Percentiles rank a stretch among this genome's conserved stretches.
These are phyloP conservation scores for Eugenia klotzschiana DNA, from an alignment of 441 rosid species.

Conservation along the genomic window DNA sequence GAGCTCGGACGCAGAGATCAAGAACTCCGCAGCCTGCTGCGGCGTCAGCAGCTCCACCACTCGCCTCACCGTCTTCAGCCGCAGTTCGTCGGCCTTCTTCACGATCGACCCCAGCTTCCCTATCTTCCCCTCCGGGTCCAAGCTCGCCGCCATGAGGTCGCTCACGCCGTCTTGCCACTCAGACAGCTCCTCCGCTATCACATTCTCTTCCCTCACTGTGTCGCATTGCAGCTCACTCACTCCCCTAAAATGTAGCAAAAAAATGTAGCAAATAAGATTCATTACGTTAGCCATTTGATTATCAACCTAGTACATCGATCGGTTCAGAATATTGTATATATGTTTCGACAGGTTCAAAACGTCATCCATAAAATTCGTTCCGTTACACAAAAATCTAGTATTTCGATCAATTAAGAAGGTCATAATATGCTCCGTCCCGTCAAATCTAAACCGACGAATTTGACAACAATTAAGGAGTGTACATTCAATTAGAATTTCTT, in stretches of 20 bases:
- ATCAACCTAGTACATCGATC: neutral
- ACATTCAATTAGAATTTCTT: neutral
- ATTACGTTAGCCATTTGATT: neutral
- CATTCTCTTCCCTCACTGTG: constrained; percentile 76
- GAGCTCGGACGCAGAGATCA: constrained; percentile 59
- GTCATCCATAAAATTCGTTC: neutral
- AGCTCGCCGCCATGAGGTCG: constrained; percentile 21
- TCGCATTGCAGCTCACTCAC: constrained; percentile 85
- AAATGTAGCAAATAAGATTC: too few relatives aligned
- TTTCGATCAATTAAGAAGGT: neutral
- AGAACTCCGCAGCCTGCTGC: constrained; percentile 60
- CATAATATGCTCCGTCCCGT: neutral
- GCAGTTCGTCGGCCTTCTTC: constrained; percentile 54
- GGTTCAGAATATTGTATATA: neutral
- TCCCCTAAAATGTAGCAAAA: too few relatives aligned
- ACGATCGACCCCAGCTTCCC: constrained; percentile 30
- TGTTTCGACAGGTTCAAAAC: neutral
- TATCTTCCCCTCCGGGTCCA: constrained; percentile 24
- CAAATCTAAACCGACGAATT: neutral
- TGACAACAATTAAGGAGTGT: neutral
- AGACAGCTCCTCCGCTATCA: constrained; percentile 44
- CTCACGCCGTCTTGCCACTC: constrained; percentile 67
- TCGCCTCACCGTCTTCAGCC: constrained; percentile 35
- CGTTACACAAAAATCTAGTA: neutral
- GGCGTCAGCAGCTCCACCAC: constrained; percentile 49